Base-by-base conservation (phyloP, 1,139 yeast genomes). In the Magnusiomyces magnusii region DNA sequence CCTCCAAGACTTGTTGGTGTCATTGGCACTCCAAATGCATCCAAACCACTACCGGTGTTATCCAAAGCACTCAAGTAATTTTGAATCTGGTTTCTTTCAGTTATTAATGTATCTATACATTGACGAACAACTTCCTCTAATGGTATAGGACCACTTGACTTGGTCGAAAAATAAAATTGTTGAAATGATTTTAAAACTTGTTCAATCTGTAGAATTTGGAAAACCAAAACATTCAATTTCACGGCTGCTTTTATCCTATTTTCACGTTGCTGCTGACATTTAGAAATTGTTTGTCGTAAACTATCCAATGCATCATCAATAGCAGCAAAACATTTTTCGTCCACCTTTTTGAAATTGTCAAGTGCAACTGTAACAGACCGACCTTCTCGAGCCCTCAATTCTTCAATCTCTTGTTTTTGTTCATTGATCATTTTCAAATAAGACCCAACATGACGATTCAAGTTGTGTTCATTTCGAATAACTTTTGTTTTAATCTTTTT, bases 401-500 rank as follows among this genome's bases (percentile, higher is more conserved):
- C 87, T 54, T 84, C 88, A 60, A 91, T 89, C 70, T 88, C 93
- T 60, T 79, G 81, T 64, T 84, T 84, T 67, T 89, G 96, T 65
- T 87, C 92, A 1, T 92, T 84, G 47, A 91, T 90, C 85, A 88
- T 86, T 72, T 87, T 86, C 68, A 89, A 75, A 69, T 91, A 91
- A 1, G 95, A 86, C 0, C 95, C 92, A 52, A 92, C 95, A 73
- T 91, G 97, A 54, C 95, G 78, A 69, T 86, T 90, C 60, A 91
- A 77, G 62, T 84, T 86, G 62, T 85, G 91, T 64, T 84, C 86
- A 68, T 91, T 92, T 63, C 95, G 75, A 2, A 82, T 78, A 1
- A 87, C 77, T 67, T 88, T 89, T 0, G 97, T 92, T 69, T 88
- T 88, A 66, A 92, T 92, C 66, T 87, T 92, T 67, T 90, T 90